Conservation (phyloP, 2,329 filamentous ascomycete genomes). For the Lecanicillium sp. region DNA sequence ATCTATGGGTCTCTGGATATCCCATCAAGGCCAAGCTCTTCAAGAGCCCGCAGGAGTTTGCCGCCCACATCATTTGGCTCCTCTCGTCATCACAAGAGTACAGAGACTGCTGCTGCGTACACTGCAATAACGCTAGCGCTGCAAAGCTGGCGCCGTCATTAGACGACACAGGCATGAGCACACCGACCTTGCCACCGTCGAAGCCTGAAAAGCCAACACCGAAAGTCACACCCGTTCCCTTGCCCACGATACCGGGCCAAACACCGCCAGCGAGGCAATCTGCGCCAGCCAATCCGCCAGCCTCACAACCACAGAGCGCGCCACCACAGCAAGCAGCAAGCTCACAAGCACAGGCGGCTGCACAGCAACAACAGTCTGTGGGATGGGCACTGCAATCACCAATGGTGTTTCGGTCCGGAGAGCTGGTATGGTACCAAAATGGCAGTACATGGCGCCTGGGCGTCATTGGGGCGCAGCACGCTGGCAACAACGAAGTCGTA, state of each 20-base stretch:
- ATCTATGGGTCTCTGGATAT: conserved; percentile 42
- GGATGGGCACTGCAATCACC: conserved; percentile 26
- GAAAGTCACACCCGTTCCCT: conserved; percentile 29
- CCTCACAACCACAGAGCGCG: conserved; percentile 5
- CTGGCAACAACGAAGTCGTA: conserved; percentile 27
- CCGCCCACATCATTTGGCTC: conserved; percentile 44
- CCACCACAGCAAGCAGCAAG: conserved; percentile 5
- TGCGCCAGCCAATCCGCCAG: conserved; percentile 10
- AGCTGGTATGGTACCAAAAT: conserved; percentile 44
- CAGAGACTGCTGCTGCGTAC: conserved; percentile 42
- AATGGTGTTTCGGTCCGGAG: conserved; percentile 37
- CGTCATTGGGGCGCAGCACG: conserved; percentile 28
- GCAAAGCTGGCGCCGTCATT: conserved; percentile 14
- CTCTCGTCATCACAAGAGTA: conserved; percentile 39
- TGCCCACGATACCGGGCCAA: conserved; percentile 26
- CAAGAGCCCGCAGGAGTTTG: conserved; percentile 46
- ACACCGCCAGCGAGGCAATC: conserved; percentile 8
- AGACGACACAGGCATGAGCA: conserved; percentile 20
- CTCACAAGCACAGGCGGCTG: background rate
- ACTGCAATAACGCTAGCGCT: conserved; percentile 31
- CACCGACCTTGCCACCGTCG: conserved; percentile 10
- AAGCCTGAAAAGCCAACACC: conserved; percentile 13
- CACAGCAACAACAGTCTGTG: conserved; percentile 9
- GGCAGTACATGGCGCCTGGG: conserved; percentile 40
- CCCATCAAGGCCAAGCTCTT: conserved; percentile 40